Conservation (phyloP, 78 protist genomes). For the Dictyostelium brefeldianum region DNA sequence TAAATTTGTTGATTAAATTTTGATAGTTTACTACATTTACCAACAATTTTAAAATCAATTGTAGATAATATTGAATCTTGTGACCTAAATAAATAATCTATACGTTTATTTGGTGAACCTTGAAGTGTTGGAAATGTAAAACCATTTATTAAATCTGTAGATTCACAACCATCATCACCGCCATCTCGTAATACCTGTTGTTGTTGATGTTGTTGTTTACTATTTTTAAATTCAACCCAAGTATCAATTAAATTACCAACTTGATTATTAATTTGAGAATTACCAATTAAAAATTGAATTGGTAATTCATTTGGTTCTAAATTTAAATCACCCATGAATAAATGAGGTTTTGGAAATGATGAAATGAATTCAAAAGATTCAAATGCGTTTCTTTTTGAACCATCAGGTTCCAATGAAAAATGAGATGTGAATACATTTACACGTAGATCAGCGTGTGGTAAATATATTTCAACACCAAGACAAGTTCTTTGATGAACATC, state of each 20-base stretch:
- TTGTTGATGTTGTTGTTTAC: not conserved
- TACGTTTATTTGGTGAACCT: conserved; percentile 26
- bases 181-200: not conserved
- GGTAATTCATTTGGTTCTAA: conserved; percentile 20
- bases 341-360: conserved; percentile 22
- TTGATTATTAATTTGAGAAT: not conserved
- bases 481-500: conserved; percentile 65
- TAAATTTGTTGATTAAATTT: not conserved
- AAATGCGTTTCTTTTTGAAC: conserved; percentile 52
- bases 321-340: conserved; percentile 60
- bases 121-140: conserved; percentile 46
- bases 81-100: conserved; percentile 23
- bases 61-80: not conserved
- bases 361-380: conserved; percentile 18
- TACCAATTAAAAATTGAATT: conserved; percentile 32
- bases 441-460: not conserved
- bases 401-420: conserved; percentile 27
- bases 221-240: not conserved
- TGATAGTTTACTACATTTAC: not conserved
- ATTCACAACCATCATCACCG: not conserved
- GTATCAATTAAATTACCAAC: not conserved
- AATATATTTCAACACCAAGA: not conserved
- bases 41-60: conserved; percentile 2
- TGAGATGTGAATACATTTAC: conserved; percentile 55
- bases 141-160: not conserved